Percentiles rank a stretch among this genome's conserved stretches.
These are phyloP conservation scores for Talaromyces sp. DNA, from an alignment of 2,329 filamentous ascomycete species.

Conservation along the genomic window DNA sequence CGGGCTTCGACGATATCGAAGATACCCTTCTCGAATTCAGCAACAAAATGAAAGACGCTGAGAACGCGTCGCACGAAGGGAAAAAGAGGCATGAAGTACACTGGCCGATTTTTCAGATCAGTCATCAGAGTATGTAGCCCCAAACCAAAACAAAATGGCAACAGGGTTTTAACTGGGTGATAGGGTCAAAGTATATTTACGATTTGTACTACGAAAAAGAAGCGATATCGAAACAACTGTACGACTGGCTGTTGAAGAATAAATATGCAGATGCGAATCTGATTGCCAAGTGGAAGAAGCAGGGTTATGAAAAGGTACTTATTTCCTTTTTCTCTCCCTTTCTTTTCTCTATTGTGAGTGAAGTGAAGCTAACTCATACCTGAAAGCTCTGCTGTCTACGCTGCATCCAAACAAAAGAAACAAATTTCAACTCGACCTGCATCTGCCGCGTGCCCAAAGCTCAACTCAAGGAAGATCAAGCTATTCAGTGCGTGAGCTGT, in stretches of 20 bases:
- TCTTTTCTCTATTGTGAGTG: no score
- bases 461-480: conserved; percentile 82
- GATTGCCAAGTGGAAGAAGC: conserved; percentile 99
- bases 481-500: conserved; percentile 90
- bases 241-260: conserved; percentile 96
- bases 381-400: conserved; percentile 80
- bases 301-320: conserved; percentile 90
- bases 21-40: conserved; percentile 62
- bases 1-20: conserved; percentile 63
- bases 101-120: conserved; percentile 97
- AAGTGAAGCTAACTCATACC: neutral
- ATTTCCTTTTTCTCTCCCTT: neutral
- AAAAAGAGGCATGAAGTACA: conserved; percentile 85
- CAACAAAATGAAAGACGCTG: conserved; percentile 71
- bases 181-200: conserved; percentile 80
- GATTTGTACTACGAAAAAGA: conserved; percentile 98
- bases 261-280: conserved; percentile 89
- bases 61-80: conserved; percentile 74
- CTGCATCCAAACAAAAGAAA: conserved; percentile 99
- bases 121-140: conserved; percentile 68
- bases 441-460: conserved; percentile 91
- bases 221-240: conserved; percentile 84
- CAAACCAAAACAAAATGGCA: neutral
- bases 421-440: conserved; percentile 96
- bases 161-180: conserved; percentile 3